phyloP scores from a whole-genome alignment of 176 grass and related monocot genomes.

The Aegilops umbellulata region DNA sequence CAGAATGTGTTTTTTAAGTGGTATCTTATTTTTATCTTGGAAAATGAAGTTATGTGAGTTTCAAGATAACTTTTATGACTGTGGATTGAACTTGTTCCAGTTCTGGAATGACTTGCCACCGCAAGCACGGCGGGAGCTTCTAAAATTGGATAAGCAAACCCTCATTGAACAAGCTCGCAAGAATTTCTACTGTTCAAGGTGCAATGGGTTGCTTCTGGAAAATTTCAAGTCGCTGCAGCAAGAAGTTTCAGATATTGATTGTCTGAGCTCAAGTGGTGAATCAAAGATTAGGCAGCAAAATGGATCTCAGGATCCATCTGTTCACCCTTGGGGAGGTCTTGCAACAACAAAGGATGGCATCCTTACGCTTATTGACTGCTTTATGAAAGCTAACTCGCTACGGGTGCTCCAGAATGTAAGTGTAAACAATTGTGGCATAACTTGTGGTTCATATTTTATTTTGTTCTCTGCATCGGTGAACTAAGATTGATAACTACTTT shows the following conservation, averaged over 20 bases:
- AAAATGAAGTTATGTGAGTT: conserved; percentile 19
- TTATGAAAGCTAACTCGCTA: conserved; percentile 67
- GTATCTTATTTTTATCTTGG: not conserved
- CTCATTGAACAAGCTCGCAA: conserved; percentile 91
- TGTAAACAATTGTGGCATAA: conserved; percentile 5
- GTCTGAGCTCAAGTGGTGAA: conserved; percentile 17
- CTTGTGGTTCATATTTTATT: conserved; percentile 15
- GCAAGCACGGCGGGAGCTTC: conserved; percentile 65
- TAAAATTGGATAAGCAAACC: conserved; percentile 91
- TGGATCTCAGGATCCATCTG: conserved; percentile 57
- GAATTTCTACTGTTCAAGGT: conserved; percentile 95
- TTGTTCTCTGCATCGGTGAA: conserved; percentile 4
- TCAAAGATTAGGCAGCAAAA: conserved; percentile 32
- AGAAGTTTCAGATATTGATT: conserved; percentile 39
- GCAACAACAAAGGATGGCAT: conserved; percentile 76
- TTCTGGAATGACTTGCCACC: conserved; percentile 80
- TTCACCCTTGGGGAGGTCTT: conserved; percentile 91
- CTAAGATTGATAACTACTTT: conserved; percentile 14
- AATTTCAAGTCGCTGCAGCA: conserved; percentile 76
- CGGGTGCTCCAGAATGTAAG: conserved; percentile 84
- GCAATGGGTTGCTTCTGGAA: conserved; percentile 89
- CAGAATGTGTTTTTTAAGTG: conserved; percentile 3
- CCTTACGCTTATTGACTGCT: conserved; percentile 88
- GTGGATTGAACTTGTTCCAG: conserved; percentile 53
- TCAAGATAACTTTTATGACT: conserved; percentile 9